Percentiles rank a stretch among this genome's conserved stretches.
phyloP scores from a whole-genome alignment of 1,284 basidiomycete species.

The Fistulina hepatica region DNA sequence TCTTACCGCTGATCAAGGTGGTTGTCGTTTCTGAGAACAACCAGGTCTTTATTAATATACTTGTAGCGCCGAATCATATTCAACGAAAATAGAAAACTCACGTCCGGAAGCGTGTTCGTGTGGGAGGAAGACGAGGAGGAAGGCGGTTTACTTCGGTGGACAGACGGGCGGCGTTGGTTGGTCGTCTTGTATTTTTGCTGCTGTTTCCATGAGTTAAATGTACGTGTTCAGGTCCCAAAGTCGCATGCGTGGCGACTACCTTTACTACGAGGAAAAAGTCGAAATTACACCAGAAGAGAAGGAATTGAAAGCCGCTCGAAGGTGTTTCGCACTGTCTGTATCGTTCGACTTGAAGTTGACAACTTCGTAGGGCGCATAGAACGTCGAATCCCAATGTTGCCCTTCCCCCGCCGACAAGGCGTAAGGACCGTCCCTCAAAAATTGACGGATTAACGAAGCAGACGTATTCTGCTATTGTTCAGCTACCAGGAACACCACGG shows the following conservation, averaged over 20 bases:
- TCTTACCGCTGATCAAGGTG: slow-evolving; percentile 11
- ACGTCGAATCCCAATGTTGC: slow-evolving; percentile 1
- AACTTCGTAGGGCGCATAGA: slow-evolving; percentile 7
- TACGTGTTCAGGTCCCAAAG: slow-evolving; percentile 58
- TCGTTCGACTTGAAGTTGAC: slow-evolving; percentile 2
- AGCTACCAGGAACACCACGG: slow-evolving; percentile 41
- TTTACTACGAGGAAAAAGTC: slow-evolving; percentile 72
- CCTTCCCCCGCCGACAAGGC: slow-evolving; percentile 8
- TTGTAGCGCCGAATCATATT: slow-evolving; percentile 52
- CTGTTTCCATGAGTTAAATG: background rate
- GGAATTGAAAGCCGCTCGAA: slow-evolving; percentile 59
- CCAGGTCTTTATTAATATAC: too few relatives aligned
- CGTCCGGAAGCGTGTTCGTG: slow-evolving; percentile 66
- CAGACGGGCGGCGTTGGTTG: slow-evolving; percentile 65
- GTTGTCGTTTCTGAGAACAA: too few relatives aligned
- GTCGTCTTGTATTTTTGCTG: slow-evolving; percentile 9
- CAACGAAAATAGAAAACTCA: slow-evolving; percentile 54
- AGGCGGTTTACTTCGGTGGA: slow-evolving; percentile 66
- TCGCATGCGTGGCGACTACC: slow-evolving; percentile 68
- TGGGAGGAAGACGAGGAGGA: slow-evolving; percentile 77
- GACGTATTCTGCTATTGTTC: slow-evolving; percentile 64
- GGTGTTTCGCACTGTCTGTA: slow-evolving; percentile 33
- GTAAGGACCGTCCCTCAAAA: slow-evolving; percentile 21
- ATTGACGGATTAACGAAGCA: slow-evolving; percentile 69
- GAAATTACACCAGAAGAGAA: slow-evolving; percentile 65